Conservation (phyloP, 2,329 filamentous ascomycete species). For the Teratosphaeria pseudoeucalypti region DNA sequence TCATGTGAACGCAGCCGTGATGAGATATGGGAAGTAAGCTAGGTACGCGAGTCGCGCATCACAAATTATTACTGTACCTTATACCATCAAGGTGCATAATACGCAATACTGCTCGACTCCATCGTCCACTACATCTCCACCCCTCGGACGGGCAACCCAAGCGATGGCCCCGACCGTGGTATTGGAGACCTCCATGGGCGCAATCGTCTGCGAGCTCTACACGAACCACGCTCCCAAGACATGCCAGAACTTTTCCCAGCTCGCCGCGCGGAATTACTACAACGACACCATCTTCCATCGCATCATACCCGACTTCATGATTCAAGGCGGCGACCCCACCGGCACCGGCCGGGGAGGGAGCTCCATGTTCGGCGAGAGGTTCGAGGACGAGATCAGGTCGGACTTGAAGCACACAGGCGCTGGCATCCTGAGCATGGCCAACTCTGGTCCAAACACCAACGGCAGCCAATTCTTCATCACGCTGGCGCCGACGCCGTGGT, state of each 20-base stretch:
- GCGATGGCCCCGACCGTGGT: conserved; percentile 66
- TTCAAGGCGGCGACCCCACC: conserved; percentile 75
- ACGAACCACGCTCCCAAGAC: conserved; percentile 66
- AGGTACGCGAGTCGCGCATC: neutral
- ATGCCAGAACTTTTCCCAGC: conserved; percentile 59
- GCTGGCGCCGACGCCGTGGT: conserved; percentile 84
- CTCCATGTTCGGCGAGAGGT: conserved; percentile 87
- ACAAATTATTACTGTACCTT: neutral
- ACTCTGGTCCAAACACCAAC: conserved; percentile 85
- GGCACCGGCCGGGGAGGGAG: conserved; percentile 82
- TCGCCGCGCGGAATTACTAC: conserved; percentile 79
- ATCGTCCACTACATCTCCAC: neutral
- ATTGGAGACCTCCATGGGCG: conserved; percentile 80
- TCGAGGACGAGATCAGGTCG: conserved; percentile 78
- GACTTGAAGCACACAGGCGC: conserved; percentile 83
- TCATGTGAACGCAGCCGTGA: neutral
- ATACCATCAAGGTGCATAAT: neutral
- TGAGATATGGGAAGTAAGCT: too few species aligned
- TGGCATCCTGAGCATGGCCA: conserved; percentile 93
- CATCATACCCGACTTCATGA: conserved; percentile 93
- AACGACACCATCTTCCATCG: conserved; percentile 78
- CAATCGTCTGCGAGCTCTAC: conserved; percentile 83
- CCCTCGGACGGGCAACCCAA: neutral
- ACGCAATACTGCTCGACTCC: neutral
- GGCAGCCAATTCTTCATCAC: conserved; percentile 96